Percentiles rank a stretch among this genome's conserved stretches.
These are phyloP conservation scores for Lentinula edodes DNA, from an alignment of 768 basidiomycete genomes.

Conservation along the genomic window DNA sequence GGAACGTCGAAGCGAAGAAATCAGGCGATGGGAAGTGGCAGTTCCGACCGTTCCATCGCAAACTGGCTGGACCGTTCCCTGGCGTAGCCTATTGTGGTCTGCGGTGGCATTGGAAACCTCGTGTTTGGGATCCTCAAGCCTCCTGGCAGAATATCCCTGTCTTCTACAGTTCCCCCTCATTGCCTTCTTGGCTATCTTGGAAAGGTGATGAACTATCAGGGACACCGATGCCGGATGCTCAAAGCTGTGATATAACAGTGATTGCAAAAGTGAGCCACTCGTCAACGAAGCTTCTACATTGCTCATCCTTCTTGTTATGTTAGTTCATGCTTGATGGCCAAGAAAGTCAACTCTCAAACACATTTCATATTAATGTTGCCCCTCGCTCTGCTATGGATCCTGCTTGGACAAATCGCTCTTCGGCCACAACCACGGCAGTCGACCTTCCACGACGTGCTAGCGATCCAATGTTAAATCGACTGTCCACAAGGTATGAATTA, in stretches of 20 bases:
- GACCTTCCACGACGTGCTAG: constrained; percentile 5
- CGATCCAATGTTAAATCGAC: constrained; percentile 4
- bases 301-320: constrained; percentile 21
- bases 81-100: constrained; percentile 76
- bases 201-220: constrained; percentile 79
- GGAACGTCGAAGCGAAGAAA: constrained; percentile 97
- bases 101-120: constrained; percentile 86
- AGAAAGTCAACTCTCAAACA: constrained; percentile 62
- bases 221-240: constrained; percentile 70
- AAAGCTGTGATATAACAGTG: constrained; percentile 68
- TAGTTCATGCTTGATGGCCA: constrained; percentile 71
- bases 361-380: constrained; percentile 68
- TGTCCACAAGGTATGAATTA: neutral
- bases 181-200: constrained; percentile 90
- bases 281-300: neutral
- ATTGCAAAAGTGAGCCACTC: constrained; percentile 59
- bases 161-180: constrained; percentile 69
- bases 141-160: constrained; percentile 77
- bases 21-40: constrained; percentile 69
- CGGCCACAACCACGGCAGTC: neutral
- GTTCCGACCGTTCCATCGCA: constrained; percentile 84
- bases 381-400: constrained; percentile 47
- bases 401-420: neutral
- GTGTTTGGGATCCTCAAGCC: constrained; percentile 95
- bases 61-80: constrained; percentile 80